These are phyloP conservation scores for Volutella citrinella DNA, from an alignment of 2,329 filamentous ascomycete genomes.

Conservation along the genomic window DNA sequence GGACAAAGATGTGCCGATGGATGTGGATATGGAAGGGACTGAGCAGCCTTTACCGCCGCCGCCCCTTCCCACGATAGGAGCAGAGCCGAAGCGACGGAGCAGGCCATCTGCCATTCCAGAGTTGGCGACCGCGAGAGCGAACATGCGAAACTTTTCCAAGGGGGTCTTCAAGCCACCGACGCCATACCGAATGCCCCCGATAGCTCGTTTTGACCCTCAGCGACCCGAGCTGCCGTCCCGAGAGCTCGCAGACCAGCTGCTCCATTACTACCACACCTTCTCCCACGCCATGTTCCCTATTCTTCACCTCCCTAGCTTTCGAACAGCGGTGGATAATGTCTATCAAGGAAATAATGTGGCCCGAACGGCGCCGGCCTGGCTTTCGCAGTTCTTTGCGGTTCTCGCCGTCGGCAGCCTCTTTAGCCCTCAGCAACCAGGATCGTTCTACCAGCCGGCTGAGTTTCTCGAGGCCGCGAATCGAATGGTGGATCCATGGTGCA, in stretches of 20 bases:
- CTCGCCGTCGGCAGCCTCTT: slow-evolving; percentile 81
- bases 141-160: slow-evolving; percentile 69
- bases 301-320: slow-evolving; percentile 83
- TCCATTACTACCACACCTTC: slow-evolving; percentile 72
- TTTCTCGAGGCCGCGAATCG: slow-evolving; percentile 70
- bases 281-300: slow-evolving; percentile 81
- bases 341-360: slow-evolving; percentile 63
- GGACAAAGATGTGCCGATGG: slow-evolving; percentile 48
- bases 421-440: slow-evolving; percentile 54
- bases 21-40: slow-evolving; percentile 43
- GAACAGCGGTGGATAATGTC: slow-evolving; percentile 70
- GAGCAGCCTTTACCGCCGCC: slow-evolving; percentile 50
- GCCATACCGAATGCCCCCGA: slow-evolving; percentile 55
- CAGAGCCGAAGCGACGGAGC: slow-evolving; percentile 62
- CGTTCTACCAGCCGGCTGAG: slow-evolving; percentile 52
- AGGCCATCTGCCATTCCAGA: slow-evolving; percentile 63
- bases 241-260: slow-evolving; percentile 65
- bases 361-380: slow-evolving; percentile 63
- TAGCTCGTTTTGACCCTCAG: slow-evolving; percentile 48
- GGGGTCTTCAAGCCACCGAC: slow-evolving; percentile 79
- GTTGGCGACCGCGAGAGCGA: slow-evolving; percentile 67
- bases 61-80: slow-evolving; percentile 63
- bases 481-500: slow-evolving; percentile 77
- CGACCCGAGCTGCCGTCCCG: slow-evolving; percentile 69
- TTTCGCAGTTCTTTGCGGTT: slow-evolving; percentile 77